Percentiles rank a stretch among this genome's conserved stretches.
Conservation (phyloP, 345 rosid genomes). For the Camelina hispida region DNA sequence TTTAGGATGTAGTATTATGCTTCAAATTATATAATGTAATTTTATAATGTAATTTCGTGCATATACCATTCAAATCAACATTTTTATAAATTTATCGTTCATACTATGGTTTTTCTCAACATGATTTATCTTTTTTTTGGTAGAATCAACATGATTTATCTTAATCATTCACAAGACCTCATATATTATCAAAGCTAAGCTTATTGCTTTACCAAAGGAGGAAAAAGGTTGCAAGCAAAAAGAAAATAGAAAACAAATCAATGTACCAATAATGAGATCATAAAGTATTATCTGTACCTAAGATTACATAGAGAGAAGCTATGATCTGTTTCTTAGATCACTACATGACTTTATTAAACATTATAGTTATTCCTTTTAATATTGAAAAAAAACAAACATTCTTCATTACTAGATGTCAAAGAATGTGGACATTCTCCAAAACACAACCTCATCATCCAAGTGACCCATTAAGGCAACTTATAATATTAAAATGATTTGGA, state of each 20-base stretch:
- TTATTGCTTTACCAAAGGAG: conserved; percentile 7
- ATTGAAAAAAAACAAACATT: conserved; percentile 23
- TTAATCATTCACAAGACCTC: not conserved
- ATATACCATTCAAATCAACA: not conserved
- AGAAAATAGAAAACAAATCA: not conserved
- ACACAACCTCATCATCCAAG: conserved; percentile 24
- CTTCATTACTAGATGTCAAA: conserved; percentile 30
- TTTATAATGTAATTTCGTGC: not conserved
- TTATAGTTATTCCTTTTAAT: not conserved
- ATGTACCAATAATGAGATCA: conserved; percentile 42
- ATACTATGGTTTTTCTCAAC: not conserved
- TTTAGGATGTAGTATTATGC: too few relatives aligned
- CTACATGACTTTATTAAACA: too few relatives aligned
- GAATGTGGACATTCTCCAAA: conserved; percentile 41
- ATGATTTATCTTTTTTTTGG: too few relatives aligned
- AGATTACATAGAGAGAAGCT: conserved; percentile 30
- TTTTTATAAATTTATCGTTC: not conserved
- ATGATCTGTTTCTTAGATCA: conserved; percentile 44
- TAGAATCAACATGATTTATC: not conserved
- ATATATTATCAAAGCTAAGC: not conserved
- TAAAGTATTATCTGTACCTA: conserved; percentile 43
- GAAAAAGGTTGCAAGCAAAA: conserved; percentile 7
- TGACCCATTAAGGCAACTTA: conserved; percentile 20
- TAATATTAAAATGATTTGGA: conserved; percentile 6
- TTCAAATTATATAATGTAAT: not conserved